Base-by-base conservation (phyloP, 495 filamentous ascomycete species). In the Tuber magnatum region DNA sequence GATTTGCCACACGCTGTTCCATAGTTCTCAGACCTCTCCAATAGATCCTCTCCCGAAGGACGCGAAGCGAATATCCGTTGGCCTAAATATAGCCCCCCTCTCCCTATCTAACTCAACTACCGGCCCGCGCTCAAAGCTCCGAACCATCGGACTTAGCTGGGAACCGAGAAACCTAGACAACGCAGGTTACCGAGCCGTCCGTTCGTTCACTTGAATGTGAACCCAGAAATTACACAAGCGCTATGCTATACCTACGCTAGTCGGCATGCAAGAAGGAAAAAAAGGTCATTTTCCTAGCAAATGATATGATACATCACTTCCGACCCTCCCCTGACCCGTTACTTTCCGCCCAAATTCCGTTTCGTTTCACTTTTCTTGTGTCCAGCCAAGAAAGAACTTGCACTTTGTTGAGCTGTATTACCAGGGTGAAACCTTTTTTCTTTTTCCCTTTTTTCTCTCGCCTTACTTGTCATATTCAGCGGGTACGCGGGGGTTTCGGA, bases 301-400 rank as follows among this genome's bases (percentile, higher is more conserved):
- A 35, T 65, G 56, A 65, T 35, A 65, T 65, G 56, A 65, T 65
- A 65, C 56, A 65, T 65, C 56, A 65, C 12, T 65, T 65, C 28
- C 56, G 12, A 65, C 56, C 14, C 14, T 65, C 56, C 56, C 28
- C 28, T 65, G 28, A 65, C 28, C 51, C 51, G 56, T 65, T 35
- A 65, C 28, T 65, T 65, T 65, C 56, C 56, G 56, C 14, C 32
- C 56, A 65, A 65, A 65, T 65, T 65, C 14, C 28, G 56, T 65
- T 65, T 65, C 56, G 56, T 65, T 65, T 65, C 56, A 8, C 56
- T 65, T 61, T 65, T 35, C 28, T 35, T 65, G 28, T 12, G n/a
- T 65, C 12, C n/a, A 18, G 56, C 28, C 28, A 18, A 65, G 56
- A 65, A 65, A 16, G 56, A 65, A 65, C n/a, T n/a, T 65, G 56